A percentile compares a stretch with the other conserved stretches of the same genome.
phyloP scores from a whole-genome alignment of 2,329 filamentous ascomycete species.

The Verruconis gallopava region DNA sequence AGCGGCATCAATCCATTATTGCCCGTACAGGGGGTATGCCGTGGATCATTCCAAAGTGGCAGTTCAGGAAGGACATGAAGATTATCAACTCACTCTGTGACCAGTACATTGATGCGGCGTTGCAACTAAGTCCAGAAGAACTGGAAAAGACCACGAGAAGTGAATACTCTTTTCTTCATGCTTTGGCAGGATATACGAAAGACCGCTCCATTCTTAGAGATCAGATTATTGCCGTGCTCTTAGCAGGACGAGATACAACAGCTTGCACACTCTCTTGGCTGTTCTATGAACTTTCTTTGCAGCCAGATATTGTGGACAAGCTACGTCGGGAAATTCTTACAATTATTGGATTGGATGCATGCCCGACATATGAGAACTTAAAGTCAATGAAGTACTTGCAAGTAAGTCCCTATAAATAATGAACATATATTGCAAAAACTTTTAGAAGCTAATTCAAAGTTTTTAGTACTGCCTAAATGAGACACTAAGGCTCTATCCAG shows the following conservation, averaged over 20 bases:
- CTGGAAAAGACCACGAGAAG: slow-evolving; percentile 60
- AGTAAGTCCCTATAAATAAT: slow-evolving; percentile 9
- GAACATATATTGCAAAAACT: background rate
- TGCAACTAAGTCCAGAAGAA: slow-evolving; percentile 57
- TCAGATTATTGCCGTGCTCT: slow-evolving; percentile 67
- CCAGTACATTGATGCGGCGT: slow-evolving; percentile 61
- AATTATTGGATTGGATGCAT: slow-evolving; percentile 48
- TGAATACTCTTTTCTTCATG: slow-evolving; percentile 79
- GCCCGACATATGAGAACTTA: slow-evolving; percentile 60
- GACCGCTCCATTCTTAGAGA: slow-evolving; percentile 55
- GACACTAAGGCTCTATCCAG: slow-evolving; percentile 34
- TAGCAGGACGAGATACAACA: slow-evolving; percentile 81
- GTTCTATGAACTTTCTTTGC: slow-evolving; percentile 66
- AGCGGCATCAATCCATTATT: slow-evolving; percentile 57
- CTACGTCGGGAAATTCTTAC: slow-evolving; percentile 60
- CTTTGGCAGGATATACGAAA: slow-evolving; percentile 64
- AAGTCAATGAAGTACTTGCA: slow-evolving; percentile 80
- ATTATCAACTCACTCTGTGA: slow-evolving; percentile 65
- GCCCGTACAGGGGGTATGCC: slow-evolving; percentile 52
- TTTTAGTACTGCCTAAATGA: slow-evolving; percentile 27
- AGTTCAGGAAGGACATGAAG: slow-evolving; percentile 51
- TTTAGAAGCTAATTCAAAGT: background rate
- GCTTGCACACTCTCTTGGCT: slow-evolving; percentile 69
- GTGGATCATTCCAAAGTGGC: slow-evolving; percentile 46
- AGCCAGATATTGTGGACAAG: slow-evolving; percentile 53